Conservation (phyloP, 768 basidiomycete species). For the Pholiota molesta region DNA sequence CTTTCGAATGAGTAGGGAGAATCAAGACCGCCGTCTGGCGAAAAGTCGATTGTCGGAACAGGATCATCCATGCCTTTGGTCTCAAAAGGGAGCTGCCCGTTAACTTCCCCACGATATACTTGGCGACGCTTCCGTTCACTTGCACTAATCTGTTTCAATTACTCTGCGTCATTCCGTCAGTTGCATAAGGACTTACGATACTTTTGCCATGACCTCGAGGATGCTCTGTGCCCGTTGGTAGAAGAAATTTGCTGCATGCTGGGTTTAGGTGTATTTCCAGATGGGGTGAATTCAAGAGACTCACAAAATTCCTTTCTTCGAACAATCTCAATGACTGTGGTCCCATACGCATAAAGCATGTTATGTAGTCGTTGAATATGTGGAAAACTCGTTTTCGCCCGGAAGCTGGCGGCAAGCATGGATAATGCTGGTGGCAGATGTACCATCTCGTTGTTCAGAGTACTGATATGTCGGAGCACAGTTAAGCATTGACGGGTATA, state of each 20-base stretch:
- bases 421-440: slow-evolving; percentile 68
- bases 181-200: slow-evolving; percentile 59
- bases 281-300: slow-evolving; percentile 24
- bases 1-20: slow-evolving; percentile 68
- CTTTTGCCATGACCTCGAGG: slow-evolving; percentile 83
- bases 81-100: slow-evolving; percentile 88
- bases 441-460: slow-evolving; percentile 81
- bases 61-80: slow-evolving; percentile 79
- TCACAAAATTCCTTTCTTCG: slow-evolving; percentile 87
- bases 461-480: slow-evolving; percentile 74
- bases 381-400: slow-evolving; percentile 81
- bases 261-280: too few relatives aligned
- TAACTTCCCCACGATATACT: slow-evolving; percentile 82
- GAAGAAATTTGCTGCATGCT: slow-evolving; percentile 68
- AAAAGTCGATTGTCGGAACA: slow-evolving; percentile 80
- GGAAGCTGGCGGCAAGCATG: slow-evolving; percentile 70
- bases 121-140: slow-evolving; percentile 83
- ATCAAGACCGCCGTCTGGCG: slow-evolving; percentile 67
- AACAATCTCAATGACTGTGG: slow-evolving; percentile 89
- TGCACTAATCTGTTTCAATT: slow-evolving; percentile 42
- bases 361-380: slow-evolving; percentile 88
- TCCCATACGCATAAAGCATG: slow-evolving; percentile 91
- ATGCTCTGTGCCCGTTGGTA: slow-evolving; percentile 80
- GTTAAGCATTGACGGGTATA: slow-evolving; percentile 70
- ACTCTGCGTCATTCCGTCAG: neutral